phyloP scores from a whole-genome alignment of 257 asterid species.

The Solanum stenotomum region DNA sequence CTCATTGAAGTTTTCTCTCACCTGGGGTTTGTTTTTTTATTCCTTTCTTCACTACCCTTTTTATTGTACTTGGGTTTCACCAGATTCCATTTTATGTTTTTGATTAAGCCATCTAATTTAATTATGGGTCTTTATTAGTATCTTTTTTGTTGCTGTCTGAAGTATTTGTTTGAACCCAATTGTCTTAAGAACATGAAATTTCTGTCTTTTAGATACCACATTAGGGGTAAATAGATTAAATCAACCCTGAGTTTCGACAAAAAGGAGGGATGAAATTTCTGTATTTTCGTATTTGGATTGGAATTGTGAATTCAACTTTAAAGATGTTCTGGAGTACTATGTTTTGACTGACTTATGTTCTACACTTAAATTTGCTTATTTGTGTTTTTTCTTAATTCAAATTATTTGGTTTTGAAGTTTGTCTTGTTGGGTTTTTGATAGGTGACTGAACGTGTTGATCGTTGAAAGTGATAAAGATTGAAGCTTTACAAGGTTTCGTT shows the following conservation, averaged over 20 bases:
- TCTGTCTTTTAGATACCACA: neutral
- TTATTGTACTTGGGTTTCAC: neutral
- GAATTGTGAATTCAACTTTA: neutral
- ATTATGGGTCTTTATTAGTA: neutral
- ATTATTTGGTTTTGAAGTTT: neutral
- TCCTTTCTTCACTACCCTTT: neutral
- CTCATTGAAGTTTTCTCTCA: neutral
- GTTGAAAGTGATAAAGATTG: neutral
- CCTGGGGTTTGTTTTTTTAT: neutral
- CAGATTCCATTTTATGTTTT: neutral
- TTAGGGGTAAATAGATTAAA: neutral
- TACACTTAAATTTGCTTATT: neutral
- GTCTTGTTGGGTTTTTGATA: neutral
- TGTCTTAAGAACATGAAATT: neutral
- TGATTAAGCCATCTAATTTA: neutral
- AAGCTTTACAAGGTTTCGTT: neutral
- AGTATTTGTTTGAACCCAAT: neutral
- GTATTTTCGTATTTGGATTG: neutral
- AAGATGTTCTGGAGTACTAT: neutral
- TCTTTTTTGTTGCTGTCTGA: neutral
- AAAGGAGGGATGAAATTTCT: neutral
- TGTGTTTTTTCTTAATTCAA: neutral
- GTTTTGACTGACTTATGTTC: neutral
- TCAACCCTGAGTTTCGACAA: neutral
- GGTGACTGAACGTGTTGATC: neutral